A percentile compares a stretch with the other conserved stretches of the same genome.
Evolutionary conservation across 1,284 basidiomycete genomes (phyloP).

Genomic region (Papiliotrema flavescens): DNA sequence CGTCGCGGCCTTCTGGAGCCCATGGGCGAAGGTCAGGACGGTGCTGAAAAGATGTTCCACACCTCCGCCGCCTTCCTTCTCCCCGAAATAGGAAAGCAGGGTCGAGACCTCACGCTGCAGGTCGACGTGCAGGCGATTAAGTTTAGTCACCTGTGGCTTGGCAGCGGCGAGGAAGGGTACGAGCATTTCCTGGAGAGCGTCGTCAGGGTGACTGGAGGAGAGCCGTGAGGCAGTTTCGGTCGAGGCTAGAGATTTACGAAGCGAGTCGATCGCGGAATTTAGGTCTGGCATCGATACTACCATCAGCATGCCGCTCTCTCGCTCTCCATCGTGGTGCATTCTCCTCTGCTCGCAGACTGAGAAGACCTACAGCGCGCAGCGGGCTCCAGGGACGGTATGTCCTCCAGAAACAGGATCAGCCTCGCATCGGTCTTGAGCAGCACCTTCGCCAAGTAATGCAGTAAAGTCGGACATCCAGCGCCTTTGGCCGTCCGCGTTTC

Average conservation of each 20-base stretch:
- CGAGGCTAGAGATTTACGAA: background rate
- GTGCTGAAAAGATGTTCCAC: slow-evolving; percentile 75
- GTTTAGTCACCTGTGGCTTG: slow-evolving; percentile 57
- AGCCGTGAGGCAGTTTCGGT: background rate
- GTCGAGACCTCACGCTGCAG: slow-evolving; percentile 61
- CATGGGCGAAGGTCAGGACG: slow-evolving; percentile 67
- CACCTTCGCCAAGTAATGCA: slow-evolving; percentile 77
- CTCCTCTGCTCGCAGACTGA: too few species aligned
- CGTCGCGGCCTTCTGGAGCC: slow-evolving; percentile 70
- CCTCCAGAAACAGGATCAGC: slow-evolving; percentile 71
- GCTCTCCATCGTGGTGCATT: background rate
- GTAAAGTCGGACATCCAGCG: slow-evolving; percentile 72
- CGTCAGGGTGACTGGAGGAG: slow-evolving; percentile 41
- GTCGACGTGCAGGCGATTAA: slow-evolving; percentile 60
- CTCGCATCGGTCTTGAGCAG: slow-evolving; percentile 66
- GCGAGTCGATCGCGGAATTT: background rate
- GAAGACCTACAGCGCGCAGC: slow-evolving; percentile 70
- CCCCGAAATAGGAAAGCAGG: slow-evolving; percentile 66
- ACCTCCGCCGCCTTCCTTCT: slow-evolving; percentile 58
- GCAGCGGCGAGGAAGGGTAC: slow-evolving; percentile 61
- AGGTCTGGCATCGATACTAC: slow-evolving; percentile 8
- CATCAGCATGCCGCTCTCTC: background rate
- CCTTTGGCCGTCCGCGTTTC: slow-evolving; percentile 75
- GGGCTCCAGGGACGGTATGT: slow-evolving; percentile 73
- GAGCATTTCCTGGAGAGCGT: slow-evolving; percentile 66